Evolutionary conservation across 148 eudicot species (phyloP), one percentile per base, ranked within the genome.

Genomic region (Drosera capensis): DNA sequence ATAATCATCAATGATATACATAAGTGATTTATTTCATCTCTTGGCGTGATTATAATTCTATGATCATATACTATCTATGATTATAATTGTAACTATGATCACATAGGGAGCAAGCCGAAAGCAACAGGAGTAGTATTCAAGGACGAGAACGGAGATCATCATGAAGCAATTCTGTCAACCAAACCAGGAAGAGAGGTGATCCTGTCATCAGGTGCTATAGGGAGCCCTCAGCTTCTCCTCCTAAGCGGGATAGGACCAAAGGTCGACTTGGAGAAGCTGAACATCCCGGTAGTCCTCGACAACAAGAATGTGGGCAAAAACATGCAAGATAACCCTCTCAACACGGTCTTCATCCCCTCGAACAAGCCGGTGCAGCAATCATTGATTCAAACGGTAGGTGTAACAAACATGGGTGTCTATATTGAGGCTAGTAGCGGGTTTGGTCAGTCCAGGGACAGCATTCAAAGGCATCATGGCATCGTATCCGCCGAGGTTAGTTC

Each of bases 361-460:
- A 76, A 63, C 37, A 41, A 46, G 39, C 83, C 70, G 12, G 78
- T 84, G 6, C 35, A 41, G 48, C 95, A 80, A 49, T 73, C 95
- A 0, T 51, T 90, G 60, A 90, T 90, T 30, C 88, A 90, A 38
- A 78, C 85, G 0, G 99, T 85, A 7, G 99, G 99, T 23, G 85
- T 90, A 5, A 90, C 99, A 0, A 84, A 78, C 55, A 45, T 25
- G 46, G 95, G 99, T 1, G 82, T 90, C 1, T 90, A 90, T 52
- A 68, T 90, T 26, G 99, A 90, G 57, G 93, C 99, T 7, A 90
- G 95, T 55, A 75, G 81, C 35, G 99, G 99, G 14, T 90, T 75
- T 49, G 93, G 99, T 23, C 95, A 84, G 52, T 49, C 74, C 16
- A 1, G 17, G 0, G 79, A 75, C 51, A 90, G 87, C 65, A 84